These are phyloP conservation scores for Phaeotremella fagi DNA, from an alignment of 768 basidiomycete species.

Conservation along the genomic window DNA sequence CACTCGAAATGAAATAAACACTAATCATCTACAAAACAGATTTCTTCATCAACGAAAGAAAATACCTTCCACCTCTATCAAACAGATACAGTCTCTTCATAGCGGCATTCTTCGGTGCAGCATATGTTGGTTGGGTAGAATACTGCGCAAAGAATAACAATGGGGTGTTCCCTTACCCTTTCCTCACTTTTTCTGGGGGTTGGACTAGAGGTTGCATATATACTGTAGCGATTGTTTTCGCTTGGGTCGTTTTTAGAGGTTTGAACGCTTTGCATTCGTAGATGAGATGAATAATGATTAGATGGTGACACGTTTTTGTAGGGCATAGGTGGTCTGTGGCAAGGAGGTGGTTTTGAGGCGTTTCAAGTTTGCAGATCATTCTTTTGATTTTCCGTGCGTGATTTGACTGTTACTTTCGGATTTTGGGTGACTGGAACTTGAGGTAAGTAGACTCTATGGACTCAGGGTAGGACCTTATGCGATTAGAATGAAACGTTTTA, in stretches of 20 bases:
- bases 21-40: slow-evolving; percentile 43
- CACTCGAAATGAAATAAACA: background rate
- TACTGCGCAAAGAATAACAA: slow-evolving; percentile 59
- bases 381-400: background rate
- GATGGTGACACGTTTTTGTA: background rate
- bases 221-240: slow-evolving; percentile 54
- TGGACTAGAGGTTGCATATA: slow-evolving; percentile 61
- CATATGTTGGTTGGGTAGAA: slow-evolving; percentile 66
- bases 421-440: no score
- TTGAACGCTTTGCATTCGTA: slow-evolving; percentile 59
- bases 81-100: slow-evolving; percentile 47
- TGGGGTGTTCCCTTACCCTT: slow-evolving; percentile 72
- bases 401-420: no score
- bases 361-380: background rate
- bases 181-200: slow-evolving; percentile 62
- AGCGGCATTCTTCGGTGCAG: slow-evolving; percentile 46
- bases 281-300: background rate
- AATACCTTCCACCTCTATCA: slow-evolving; percentile 52
- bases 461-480: no score
- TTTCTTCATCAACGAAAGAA: slow-evolving; percentile 64
- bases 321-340: no score
- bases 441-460: no score
- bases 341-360: no score
- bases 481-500: no score
- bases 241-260: slow-evolving; percentile 56